These are phyloP conservation scores for Acanthamoeba culbertsoni DNA, from an alignment of 208 protist genomes.

Conservation along the genomic window DNA sequence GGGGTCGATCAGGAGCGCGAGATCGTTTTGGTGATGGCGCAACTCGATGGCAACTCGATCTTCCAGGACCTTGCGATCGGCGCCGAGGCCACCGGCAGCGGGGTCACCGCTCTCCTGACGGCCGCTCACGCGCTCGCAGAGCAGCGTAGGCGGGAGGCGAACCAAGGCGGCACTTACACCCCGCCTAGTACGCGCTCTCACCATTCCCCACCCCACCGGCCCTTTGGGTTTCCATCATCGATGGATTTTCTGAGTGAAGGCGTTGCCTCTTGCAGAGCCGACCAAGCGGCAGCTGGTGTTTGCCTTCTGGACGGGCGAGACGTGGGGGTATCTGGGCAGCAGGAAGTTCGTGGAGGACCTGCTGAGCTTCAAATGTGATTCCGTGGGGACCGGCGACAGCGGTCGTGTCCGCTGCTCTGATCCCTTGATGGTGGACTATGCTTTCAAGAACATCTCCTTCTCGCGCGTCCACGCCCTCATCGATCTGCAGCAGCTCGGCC, in stretches of 20 bases:
- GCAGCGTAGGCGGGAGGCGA: not conserved
- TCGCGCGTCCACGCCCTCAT: not conserved
- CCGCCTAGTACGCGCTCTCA: not conserved
- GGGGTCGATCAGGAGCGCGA: not conserved
- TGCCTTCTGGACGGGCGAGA: conserved; percentile 38
- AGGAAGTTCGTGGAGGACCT: conserved; percentile 12
- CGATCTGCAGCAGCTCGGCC: conserved; percentile 5
- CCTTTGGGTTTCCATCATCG: too few species aligned
- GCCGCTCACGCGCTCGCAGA: not conserved
- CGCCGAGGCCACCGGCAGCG: not conserved
- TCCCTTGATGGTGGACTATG: not conserved
- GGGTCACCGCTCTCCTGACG: not conserved
- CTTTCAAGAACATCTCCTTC: conserved; percentile 22
- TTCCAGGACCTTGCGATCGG: conserved; percentile 35
- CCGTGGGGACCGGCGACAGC: not conserved
- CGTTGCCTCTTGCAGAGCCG: not conserved
- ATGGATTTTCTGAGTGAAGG: not conserved
- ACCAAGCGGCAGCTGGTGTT: conserved; percentile 15
- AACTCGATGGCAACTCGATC: conserved; percentile 44
- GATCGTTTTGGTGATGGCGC: not conserved
- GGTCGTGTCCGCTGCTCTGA: not conserved
- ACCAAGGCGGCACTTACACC: not conserved
- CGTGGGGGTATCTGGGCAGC: conserved; percentile 19
- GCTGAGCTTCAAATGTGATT: not conserved
- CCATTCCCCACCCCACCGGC: not conserved